Percentiles rank a stretch among this genome's conserved stretches.
Evolutionary conservation across 371 early-diverging fungal species (phyloP).

Genomic region (Rhizomucor pusillus): DNA sequence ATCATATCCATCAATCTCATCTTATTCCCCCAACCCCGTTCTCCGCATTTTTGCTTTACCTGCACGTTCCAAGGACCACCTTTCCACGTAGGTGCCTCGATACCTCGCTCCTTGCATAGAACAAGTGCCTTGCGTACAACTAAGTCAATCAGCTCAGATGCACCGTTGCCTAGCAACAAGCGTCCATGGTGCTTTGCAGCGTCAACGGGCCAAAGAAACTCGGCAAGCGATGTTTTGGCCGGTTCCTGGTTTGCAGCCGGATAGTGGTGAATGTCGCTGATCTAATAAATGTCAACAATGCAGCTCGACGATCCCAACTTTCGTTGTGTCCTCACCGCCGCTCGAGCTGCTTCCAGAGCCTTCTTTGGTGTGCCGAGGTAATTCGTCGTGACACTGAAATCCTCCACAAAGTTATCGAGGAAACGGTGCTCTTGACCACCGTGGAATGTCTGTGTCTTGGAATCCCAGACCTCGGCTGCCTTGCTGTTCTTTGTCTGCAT

Average conservation of each 20-base stretch:
- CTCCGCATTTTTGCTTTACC: conserved; percentile 29
- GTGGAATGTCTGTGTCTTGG: conserved; percentile 81
- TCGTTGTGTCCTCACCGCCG: conserved; percentile 52
- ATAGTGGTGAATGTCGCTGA: conserved; percentile 75
- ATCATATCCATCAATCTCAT: not conserved
- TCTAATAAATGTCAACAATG: conserved; percentile 25
- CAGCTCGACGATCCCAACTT: not conserved
- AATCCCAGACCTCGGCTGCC: conserved; percentile 61
- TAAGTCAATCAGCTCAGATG: conserved; percentile 84
- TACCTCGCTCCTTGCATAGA: conserved; percentile 27
- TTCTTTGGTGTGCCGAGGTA: conserved; percentile 74
- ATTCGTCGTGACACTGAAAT: conserved; percentile 88
- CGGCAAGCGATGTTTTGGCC: conserved; percentile 75
- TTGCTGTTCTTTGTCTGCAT: conserved; percentile 6
- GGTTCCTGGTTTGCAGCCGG: conserved; percentile 90
- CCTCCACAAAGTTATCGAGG: conserved; percentile 81
- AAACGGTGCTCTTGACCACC: conserved; percentile 86
- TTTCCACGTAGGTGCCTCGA: conserved; percentile 60
- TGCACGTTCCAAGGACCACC: conserved; percentile 80
- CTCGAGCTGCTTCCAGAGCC: conserved; percentile 70
- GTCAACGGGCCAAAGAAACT: conserved; percentile 72
- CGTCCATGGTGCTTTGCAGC: conserved; percentile 46
- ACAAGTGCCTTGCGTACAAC: conserved; percentile 71
- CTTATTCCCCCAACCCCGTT: not conserved
- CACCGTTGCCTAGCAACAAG: conserved; percentile 82